phyloP scores from a whole-genome alignment of 306 rosid species.

The Argentina anserina region DNA sequence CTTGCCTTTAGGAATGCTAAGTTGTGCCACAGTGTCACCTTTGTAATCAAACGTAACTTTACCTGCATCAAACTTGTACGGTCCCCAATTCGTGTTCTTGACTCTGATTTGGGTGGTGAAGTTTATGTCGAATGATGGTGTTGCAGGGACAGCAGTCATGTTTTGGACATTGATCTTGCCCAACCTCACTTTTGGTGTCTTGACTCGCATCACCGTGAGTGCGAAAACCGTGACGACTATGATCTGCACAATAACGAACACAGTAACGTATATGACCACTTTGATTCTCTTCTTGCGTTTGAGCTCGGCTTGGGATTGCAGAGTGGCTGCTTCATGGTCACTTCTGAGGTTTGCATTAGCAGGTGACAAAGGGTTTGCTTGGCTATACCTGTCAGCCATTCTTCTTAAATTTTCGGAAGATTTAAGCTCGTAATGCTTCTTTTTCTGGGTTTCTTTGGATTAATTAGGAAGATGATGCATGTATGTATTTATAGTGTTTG shows the following conservation, averaged over 20 bases:
- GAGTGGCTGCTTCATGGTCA: slow-evolving; percentile 10
- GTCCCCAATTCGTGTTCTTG: slow-evolving; percentile 24
- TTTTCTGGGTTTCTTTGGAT: background rate
- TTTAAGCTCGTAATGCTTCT: background rate
- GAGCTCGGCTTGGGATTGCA: slow-evolving; percentile 8
- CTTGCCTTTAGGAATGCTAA: slow-evolving; percentile 3
- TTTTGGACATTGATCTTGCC: slow-evolving; percentile 1
- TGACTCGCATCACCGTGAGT: slow-evolving; percentile 19
- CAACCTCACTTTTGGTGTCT: slow-evolving; percentile 19
- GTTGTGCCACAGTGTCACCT: background rate
- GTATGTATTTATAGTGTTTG: slow-evolving; percentile 12
- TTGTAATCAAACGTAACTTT: background rate
- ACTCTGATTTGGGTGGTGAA: slow-evolving; percentile 13
- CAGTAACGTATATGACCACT: slow-evolving; percentile 13
- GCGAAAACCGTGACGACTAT: slow-evolving; percentile 12
- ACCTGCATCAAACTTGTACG: slow-evolving; percentile 19
- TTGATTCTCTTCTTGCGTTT: slow-evolving; percentile 27
- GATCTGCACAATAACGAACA: slow-evolving; percentile 24
- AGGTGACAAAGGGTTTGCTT: slow-evolving; percentile 22
- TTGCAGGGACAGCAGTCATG: background rate
- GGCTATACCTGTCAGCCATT: slow-evolving; percentile 23
- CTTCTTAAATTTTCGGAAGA: background rate
- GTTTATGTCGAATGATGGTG: slow-evolving; percentile 9
- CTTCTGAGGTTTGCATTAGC: slow-evolving; percentile 14
- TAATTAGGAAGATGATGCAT: background rate